Base-by-base conservation (phyloP, 345 rosid genomes). In the Atalantia buxifolia region DNA sequence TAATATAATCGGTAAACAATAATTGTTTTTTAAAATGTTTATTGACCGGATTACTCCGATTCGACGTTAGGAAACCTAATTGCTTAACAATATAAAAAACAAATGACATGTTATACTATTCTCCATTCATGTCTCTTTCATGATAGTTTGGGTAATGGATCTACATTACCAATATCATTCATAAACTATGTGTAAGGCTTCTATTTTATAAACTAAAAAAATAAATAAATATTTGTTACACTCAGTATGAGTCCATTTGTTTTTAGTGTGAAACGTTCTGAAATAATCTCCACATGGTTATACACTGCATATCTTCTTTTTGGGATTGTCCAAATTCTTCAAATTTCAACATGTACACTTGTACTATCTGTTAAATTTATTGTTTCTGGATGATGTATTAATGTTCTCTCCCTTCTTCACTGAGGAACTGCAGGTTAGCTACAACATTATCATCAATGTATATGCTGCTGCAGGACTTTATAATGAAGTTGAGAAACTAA, bases 391-490 rank as follows among this genome's bases (percentile, higher is more conserved):
- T n/a, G 50, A 48, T 66, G 71, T 78, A 53, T 71, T 73, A 35
- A 60, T 9, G 63, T 62, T 9, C 72, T 76, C 45, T 33, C 35
- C 55, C 65, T 19, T 67, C 9, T 73, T 78, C 78, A 19, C 70
- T 74, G 63, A 60, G 71, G 28, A 40, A 75, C 55, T 81, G 88
- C 95, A 94, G 95, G 82, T 86, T 66, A 87, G 94, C 92, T 92
- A 91, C 89, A 91, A 91, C 79, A 88, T 90, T 83, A 84, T 92
- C 88, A 84, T 84, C 60, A 87, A 86, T 19, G 72, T 83, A 40
- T 92, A 87, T 76, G 90, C 92, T 45, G 53, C 63, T n/a, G 77
- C 66, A 7, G 89, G 90, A 77, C 88, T 84, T 28, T 76, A 80
- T 78, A 30, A 36, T 55, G 87, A 94, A 83, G 94, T 84, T 68